Base-by-base conservation (phyloP, 768 basidiomycete genomes). In the Leccinellum rugosiceps region DNA sequence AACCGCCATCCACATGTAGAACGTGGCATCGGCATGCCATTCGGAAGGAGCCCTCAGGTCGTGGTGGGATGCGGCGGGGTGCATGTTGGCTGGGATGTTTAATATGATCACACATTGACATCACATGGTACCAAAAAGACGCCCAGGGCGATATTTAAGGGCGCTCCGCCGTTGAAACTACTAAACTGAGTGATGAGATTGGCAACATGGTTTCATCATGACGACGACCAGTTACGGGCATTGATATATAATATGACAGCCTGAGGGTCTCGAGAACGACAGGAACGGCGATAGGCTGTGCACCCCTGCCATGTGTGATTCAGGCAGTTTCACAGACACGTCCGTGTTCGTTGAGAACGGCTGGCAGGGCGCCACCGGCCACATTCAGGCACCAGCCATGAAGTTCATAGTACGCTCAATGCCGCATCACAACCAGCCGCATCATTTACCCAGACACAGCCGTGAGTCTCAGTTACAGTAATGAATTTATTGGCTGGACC, bases 331-430 rank as follows among this genome's bases (percentile, higher is more conserved):
- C 35, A 31, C 41, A 34, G 43, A 57, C 44, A 31, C 45, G 34
- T 21, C 56, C 51, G 1, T 17, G 50, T 58, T 34, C 4, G 38
- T n/a, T n/a, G 43, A 32, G 43, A 23, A 30, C 10, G 45, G 13
- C 10, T 52, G 55, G 31, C 51, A 51, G 44, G 43, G 19, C 35
- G 57, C 56, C 46, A 19, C 58, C 53, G 41, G 60, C 60, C 56
- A 65, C 55, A 63, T 52, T n/a, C 46, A 58, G 57, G 63, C 1
- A 65, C 65, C 65, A 56, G 65, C 65, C 65, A 59, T 30, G 30
- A 30, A 19, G 21, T 41, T 62, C 47, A 49, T 26, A 6, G 49
- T 50, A 48, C 44, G 2, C 6, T 44, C 48, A 28, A n/a, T 15
- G 38, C 26, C 44, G 32, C 50, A 55, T 58, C 57, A 62, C 41